Percentiles rank a stretch among this genome's conserved stretches.
These are phyloP conservation scores for Ceratobasidium sp. DNA, from an alignment of 1,284 basidiomycete genomes.

Conservation along the genomic window DNA sequence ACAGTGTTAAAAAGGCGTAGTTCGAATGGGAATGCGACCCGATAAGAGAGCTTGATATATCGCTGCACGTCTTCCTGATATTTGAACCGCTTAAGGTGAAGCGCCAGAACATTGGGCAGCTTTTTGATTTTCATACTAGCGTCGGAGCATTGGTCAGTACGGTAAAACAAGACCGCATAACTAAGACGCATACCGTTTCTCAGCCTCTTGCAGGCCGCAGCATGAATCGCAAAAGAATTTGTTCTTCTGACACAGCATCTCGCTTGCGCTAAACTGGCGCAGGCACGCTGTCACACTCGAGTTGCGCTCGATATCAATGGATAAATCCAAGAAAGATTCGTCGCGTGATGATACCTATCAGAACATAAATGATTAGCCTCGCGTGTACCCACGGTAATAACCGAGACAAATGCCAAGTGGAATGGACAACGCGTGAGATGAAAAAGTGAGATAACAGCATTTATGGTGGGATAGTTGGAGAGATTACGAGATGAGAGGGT, in stretches of 20 bases:
- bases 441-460: conserved; percentile 39
- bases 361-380: conserved; percentile 4
- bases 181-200: conserved; percentile 78
- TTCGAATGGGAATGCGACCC: conserved; percentile 95
- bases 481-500: background rate
- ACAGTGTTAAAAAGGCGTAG: conserved; percentile 96
- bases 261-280: conserved; percentile 94
- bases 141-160: conserved; percentile 6
- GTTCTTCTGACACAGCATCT: conserved; percentile 98
- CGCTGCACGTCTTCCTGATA: conserved; percentile 90
- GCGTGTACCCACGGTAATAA: conserved; percentile 8
- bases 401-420: no score
- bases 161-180: background rate
- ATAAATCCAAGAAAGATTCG: conserved; percentile 95
- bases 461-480: background rate
- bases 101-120: conserved; percentile 90
- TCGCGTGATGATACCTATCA: conserved; percentile 90
- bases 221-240: conserved; percentile 99
- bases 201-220: conserved; percentile 96
- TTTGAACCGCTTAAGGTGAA: conserved; percentile 98
- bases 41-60: conserved; percentile 94
- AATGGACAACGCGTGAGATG: background rate
- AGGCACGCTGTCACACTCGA: conserved; percentile 95
- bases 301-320: conserved; percentile 98
- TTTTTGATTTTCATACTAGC: conserved; percentile 97